phyloP scores from a whole-genome alignment of 306 rosid species.

The Pueraria montana region DNA sequence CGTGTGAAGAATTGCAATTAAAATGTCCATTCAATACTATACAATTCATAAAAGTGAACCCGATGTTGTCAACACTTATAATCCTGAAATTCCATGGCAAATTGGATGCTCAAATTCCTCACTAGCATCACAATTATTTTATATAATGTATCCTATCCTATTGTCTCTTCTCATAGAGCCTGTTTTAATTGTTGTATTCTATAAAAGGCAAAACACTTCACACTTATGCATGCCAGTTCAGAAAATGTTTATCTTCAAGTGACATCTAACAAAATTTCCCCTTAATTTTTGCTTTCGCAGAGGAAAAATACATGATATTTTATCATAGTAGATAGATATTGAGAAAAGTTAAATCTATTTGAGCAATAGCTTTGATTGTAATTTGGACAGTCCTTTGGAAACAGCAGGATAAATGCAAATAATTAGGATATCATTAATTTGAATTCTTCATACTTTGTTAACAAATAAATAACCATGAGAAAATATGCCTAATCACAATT shows the following conservation, averaged over 20 bases:
- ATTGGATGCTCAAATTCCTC: background rate
- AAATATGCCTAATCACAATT: background rate
- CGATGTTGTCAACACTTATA: background rate
- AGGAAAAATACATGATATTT: background rate
- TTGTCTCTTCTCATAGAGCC: background rate
- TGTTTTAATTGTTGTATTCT: background rate
- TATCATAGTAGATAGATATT: background rate
- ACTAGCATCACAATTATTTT: background rate
- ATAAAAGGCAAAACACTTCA: background rate
- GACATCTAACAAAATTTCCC: slow-evolving; percentile 1
- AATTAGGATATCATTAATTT: slow-evolving; percentile 19
- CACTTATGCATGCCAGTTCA: background rate
- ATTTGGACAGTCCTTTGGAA: background rate
- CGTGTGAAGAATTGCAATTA: background rate
- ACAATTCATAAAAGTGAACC: background rate
- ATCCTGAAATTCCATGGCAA: background rate
- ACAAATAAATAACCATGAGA: background rate
- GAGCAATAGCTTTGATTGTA: background rate
- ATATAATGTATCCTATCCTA: background rate
- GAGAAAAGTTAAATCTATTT: background rate
- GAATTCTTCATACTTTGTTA: background rate
- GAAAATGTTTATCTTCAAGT: slow-evolving; percentile 8
- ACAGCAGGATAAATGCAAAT: background rate
- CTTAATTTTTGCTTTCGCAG: background rate
- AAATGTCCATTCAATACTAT: background rate